A percentile compares a stretch with the other conserved stretches of the same genome.
Evolutionary conservation across 345 rosid genomes (phyloP).

Genomic region (Citrus hindsii): DNA sequence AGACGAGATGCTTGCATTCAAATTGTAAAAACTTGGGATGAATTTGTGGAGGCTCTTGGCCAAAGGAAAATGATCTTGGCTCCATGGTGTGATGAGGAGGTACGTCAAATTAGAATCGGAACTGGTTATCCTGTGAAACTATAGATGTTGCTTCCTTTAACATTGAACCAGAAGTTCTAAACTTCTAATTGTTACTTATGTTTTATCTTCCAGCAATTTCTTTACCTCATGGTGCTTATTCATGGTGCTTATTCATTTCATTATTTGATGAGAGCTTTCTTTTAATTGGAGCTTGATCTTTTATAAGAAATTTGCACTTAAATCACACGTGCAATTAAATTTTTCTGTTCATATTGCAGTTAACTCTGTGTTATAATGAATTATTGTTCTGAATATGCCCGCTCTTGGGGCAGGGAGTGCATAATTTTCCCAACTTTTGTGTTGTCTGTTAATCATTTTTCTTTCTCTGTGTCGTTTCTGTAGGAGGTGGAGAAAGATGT

Average conservation of each 20-base stretch:
- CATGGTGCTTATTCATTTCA: background rate
- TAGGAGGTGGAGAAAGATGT: constrained; percentile 94
- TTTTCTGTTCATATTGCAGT: background rate
- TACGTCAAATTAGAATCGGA: constrained; percentile 13
- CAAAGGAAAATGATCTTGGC: constrained; percentile 87
- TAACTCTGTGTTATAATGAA: background rate
- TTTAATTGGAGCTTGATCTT: background rate
- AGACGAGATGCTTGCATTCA: constrained; percentile 73
- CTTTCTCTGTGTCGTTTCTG: background rate
- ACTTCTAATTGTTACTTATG: background rate
- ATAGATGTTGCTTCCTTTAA: background rate
- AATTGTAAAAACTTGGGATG: constrained; percentile 78
- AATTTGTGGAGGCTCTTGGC: constrained; percentile 65
- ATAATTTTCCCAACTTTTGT: background rate
- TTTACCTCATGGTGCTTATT: background rate
- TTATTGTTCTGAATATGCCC: background rate
- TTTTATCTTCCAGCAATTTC: background rate
- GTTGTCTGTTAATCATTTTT: background rate
- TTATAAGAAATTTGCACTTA: background rate
- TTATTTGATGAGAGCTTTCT: background rate
- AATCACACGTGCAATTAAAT: background rate
- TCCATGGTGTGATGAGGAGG: constrained; percentile 99
- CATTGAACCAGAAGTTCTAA: background rate
- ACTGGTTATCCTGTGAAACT: background rate
- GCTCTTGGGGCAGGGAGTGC: background rate